Percentiles rank a stretch among this genome's conserved stretches.
Conservation (phyloP, 768 basidiomycete genomes). For the Phallus indusiatus region DNA sequence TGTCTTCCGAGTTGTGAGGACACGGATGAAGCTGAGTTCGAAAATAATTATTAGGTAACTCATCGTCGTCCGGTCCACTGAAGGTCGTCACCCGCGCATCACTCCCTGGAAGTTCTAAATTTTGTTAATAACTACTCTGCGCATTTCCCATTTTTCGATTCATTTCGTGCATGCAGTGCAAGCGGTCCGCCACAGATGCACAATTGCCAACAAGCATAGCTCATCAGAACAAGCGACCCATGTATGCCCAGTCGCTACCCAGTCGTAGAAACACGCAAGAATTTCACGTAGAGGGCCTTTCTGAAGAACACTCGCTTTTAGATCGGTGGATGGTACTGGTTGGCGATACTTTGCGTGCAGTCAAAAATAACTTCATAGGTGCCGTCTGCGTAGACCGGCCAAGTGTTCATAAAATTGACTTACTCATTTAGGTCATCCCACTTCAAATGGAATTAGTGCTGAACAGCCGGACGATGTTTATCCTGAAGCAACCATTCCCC, state of each 20-base stretch:
- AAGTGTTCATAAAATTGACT: neutral
- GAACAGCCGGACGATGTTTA: neutral
- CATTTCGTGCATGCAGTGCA: neutral
- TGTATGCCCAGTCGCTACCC: conserved; percentile 8
- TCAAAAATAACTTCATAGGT: neutral
- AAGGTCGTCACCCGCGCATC: too few species aligned
- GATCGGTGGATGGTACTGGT: conserved; percentile 3
- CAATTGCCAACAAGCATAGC: neutral
- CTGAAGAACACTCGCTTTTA: conserved; percentile 4
- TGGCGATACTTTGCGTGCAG: conserved; percentile 3
- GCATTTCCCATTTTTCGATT: too few species aligned
- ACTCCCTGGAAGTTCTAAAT: too few species aligned
- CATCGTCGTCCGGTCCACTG: too few species aligned
- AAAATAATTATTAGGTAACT: too few species aligned
- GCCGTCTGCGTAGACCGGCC: neutral
- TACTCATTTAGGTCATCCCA: neutral
- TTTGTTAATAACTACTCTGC: too few species aligned
- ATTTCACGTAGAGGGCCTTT: neutral
- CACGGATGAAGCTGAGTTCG: too few species aligned
- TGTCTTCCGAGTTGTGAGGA: too few species aligned
- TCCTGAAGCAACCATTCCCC: neutral
- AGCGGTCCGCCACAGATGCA: conserved; percentile 6
- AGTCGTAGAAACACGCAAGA: neutral
- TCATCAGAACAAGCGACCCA: conserved; percentile 6
- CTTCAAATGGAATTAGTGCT: neutral